Percentiles rank a stretch among this genome's conserved stretches.
Evolutionary conservation across 306 rosid genomes (phyloP).

Genomic region (Cercis canadensis): DNA sequence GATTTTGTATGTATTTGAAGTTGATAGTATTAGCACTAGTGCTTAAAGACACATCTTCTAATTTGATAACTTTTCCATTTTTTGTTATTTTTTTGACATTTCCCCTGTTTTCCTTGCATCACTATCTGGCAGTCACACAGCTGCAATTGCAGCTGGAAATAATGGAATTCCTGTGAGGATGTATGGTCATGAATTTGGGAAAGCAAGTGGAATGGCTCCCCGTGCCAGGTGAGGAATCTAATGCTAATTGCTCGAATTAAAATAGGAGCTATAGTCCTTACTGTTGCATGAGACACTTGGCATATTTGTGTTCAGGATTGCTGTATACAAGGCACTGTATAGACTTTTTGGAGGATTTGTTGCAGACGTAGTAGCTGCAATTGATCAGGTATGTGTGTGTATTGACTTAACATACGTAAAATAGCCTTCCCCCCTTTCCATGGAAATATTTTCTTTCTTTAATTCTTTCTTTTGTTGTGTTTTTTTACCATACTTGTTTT

Average conservation of each 20-base stretch:
- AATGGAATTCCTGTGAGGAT: conserved; percentile 96
- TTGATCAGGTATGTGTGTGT: conserved; percentile 78
- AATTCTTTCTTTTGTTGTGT: background rate
- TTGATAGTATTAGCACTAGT: conserved; percentile 7
- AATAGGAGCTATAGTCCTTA: conserved; percentile 26
- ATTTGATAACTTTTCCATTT: conserved; percentile 13
- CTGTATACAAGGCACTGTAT: conserved; percentile 97
- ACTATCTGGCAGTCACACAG: conserved; percentile 78
- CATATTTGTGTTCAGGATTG: conserved; percentile 72
- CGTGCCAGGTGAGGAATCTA: conserved; percentile 87
- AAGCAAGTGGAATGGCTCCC: conserved; percentile 99
- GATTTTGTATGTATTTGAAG: conserved; percentile 14
- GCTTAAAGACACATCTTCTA: conserved; percentile 22
- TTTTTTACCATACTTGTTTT: background rate
- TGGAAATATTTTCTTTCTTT: background rate
- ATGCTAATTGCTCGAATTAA: conserved; percentile 36
- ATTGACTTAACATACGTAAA: conserved; percentile 26
- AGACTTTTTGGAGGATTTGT: conserved; percentile 95
- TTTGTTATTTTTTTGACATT: conserved; percentile 25
- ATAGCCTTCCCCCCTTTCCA: conserved; percentile 1
- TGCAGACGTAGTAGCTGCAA: conserved; percentile 99
- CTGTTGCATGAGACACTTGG: conserved; percentile 33
- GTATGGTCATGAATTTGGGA: conserved; percentile 97
- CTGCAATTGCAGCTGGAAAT: conserved; percentile 99
- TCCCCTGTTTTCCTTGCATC: conserved; percentile 33